Base-by-base conservation (phyloP, 768 basidiomycete species). In the Leccinum uliginosum region DNA sequence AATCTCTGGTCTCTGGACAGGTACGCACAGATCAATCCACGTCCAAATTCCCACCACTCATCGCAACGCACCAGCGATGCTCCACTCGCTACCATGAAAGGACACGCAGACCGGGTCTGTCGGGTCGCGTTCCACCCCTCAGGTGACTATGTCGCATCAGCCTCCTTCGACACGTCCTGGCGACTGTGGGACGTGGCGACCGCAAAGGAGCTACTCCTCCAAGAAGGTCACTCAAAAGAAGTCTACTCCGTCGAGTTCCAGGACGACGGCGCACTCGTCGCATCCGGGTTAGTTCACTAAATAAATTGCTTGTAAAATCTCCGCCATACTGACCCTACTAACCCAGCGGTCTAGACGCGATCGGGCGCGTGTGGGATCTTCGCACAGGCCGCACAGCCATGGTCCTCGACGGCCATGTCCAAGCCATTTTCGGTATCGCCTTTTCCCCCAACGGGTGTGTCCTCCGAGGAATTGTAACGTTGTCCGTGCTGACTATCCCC, bases 161-260 rank as follows among this genome's bases (percentile, higher is more conserved):
- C 97, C 1, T 93, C 91, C 60, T 98, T 95, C 65, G 97, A 99
- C 71, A 96, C 92, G 15, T 91, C 96, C 26, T 99, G 97, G 97
- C 78, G 97, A 45, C 72, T 98, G 52, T 99, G 97, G 97, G 96
- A 99, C 71, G 87, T 93, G 14, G 79, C 80, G 51, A 90, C 86
- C 0, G 76, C 85, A 2, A 85, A 85, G 70, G 93, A 97, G 65
- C 70, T 99, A 11, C 74, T 96, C 27, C 72, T 95, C 11, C 97
- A 99, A 72, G 95, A 98, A 71, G 97, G 97, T 0, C 97, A 99
- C 68, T 93, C 93, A 4, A 95, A 94, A 68, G 95, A 97, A 67
- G 95, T 98, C 0, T 98, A 96, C 68, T 78, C 92, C 2, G 80
- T 99, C n/a, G 92, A 93, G 60, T 98, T 97, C 69, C 97, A 99